These are phyloP conservation scores for Phytophthora cactorum DNA, from an alignment of 352 stramenopile species.

Conservation along the genomic window DNA sequence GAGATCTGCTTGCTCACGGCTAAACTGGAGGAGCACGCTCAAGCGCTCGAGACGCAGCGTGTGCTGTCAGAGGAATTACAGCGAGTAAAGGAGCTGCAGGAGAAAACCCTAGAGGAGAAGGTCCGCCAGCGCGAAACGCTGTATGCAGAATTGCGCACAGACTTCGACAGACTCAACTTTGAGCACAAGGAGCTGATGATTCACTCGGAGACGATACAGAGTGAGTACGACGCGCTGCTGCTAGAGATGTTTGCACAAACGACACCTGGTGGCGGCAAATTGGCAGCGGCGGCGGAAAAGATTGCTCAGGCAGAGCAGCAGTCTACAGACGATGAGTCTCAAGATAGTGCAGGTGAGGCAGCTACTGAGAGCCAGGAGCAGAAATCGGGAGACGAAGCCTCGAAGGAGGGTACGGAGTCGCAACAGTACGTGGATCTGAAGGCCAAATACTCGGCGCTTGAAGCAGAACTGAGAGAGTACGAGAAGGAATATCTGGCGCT, in stretches of 20 bases:
- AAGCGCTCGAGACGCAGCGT: constrained; percentile 66
- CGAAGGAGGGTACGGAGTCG: constrained; percentile 33
- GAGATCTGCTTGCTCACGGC: constrained; percentile 77
- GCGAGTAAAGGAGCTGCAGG: constrained; percentile 70
- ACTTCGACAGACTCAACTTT: constrained; percentile 83
- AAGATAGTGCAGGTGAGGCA: constrained; percentile 20
- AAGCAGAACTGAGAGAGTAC: constrained; percentile 70
- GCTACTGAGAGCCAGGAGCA: constrained; percentile 28
- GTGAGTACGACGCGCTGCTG: constrained; percentile 68
- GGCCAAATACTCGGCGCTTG: constrained; percentile 55
- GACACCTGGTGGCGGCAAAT: constrained; percentile 42
- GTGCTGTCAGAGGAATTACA: constrained; percentile 68
- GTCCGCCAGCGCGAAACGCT: constrained; percentile 67
- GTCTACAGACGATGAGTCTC: constrained; percentile 24
- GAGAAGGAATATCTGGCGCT: constrained; percentile 74
- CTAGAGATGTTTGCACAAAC: constrained; percentile 56
- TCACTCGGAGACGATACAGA: constrained; percentile 78
- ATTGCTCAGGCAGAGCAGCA: constrained; percentile 40
- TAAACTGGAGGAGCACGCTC: constrained; percentile 66
- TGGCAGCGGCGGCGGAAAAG: constrained; percentile 43
- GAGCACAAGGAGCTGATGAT: constrained; percentile 85
- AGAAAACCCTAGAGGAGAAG: constrained; percentile 70
- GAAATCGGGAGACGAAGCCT: constrained; percentile 21
- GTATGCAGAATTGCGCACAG: constrained; percentile 58
- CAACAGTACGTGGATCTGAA: constrained; percentile 50